Evolutionary conservation across 176 grass and related monocot genomes (phyloP).

Genomic region (Aegilops sharonensis): DNA sequence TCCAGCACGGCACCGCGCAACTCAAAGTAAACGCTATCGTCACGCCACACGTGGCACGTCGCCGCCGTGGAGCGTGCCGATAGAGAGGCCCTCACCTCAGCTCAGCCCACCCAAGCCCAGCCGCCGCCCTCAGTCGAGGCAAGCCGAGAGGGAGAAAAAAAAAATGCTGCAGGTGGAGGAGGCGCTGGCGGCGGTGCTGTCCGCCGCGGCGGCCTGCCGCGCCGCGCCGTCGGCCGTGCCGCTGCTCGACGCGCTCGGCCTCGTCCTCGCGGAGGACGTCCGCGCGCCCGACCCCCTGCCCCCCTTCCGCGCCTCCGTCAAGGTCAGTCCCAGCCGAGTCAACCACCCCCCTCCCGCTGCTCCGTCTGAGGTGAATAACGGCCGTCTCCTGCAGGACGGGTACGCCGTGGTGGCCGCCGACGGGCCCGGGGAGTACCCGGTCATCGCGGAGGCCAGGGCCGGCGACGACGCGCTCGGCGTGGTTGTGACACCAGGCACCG

Average conservation of each 20-base stretch:
- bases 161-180: slow-evolving; percentile 65
- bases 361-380: not conserved
- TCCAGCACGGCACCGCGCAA: not conserved
- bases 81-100: too few relatives aligned
- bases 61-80: too few relatives aligned
- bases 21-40: not conserved
- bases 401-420: slow-evolving; percentile 84
- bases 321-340: slow-evolving; percentile 27
- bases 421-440: slow-evolving; percentile 76
- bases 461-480: slow-evolving; percentile 63
- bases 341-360: not conserved
- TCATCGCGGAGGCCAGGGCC: slow-evolving; percentile 83
- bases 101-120: not conserved
- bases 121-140: not conserved
- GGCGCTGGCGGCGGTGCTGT: slow-evolving; percentile 61
- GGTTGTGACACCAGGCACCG: slow-evolving; percentile 42
- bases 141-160: fast-evolving
- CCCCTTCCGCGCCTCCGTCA: slow-evolving; percentile 85
- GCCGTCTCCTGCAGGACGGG: slow-evolving; percentile 52
- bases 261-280: slow-evolving; percentile 74
- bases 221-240: slow-evolving; percentile 28
- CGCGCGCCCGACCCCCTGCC: slow-evolving; percentile 66
- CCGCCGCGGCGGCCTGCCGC: slow-evolving; percentile 29
- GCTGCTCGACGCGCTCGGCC: slow-evolving; percentile 63
- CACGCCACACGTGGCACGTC: not conserved